Conservation (phyloP, 805 yeast species). For the Saccharomycopsis capsularis region DNA sequence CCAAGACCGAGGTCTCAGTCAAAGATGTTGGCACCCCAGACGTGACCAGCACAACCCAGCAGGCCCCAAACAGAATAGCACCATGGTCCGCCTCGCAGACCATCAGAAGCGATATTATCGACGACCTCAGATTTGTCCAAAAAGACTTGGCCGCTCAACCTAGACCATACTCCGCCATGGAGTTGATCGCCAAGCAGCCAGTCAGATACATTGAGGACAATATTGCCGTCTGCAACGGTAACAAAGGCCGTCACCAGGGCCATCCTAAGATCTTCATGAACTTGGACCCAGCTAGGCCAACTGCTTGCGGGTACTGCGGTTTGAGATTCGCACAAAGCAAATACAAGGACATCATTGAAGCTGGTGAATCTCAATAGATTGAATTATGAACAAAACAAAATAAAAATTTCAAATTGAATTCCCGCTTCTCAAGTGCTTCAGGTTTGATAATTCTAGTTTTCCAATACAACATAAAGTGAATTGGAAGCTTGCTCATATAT, state of each 20-base stretch:
- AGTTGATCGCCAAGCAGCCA: conserved; percentile 70
- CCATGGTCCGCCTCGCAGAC: conserved; percentile 72
- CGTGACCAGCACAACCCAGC: conserved; percentile 29
- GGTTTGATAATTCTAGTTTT: no score
- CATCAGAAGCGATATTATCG: conserved; percentile 48
- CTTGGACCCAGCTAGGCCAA: conserved; percentile 66
- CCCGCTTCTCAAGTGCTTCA: no score
- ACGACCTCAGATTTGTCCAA: conserved; percentile 65
- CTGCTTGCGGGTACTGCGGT: conserved; percentile 79
- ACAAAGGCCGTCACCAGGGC: conserved; percentile 64
- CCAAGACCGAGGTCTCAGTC: no score
- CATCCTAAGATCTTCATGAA: conserved; percentile 81
- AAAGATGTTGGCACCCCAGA: conserved; percentile 12
- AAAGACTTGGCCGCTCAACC: conserved; percentile 65
- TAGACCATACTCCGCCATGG: conserved; percentile 77
- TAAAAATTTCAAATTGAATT: no score
- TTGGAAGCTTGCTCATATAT: no score
- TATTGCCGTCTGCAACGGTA: conserved; percentile 80
- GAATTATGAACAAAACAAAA: no score
- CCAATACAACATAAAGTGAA: no score
- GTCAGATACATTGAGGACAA: conserved; percentile 50
- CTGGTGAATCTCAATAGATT: not conserved
- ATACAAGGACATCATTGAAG: conserved; percentile 17
- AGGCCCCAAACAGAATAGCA: conserved; percentile 68
- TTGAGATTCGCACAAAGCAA: conserved; percentile 37